phyloP scores from a whole-genome alignment of 441 rosid species.

The Croton setiger region DNA sequence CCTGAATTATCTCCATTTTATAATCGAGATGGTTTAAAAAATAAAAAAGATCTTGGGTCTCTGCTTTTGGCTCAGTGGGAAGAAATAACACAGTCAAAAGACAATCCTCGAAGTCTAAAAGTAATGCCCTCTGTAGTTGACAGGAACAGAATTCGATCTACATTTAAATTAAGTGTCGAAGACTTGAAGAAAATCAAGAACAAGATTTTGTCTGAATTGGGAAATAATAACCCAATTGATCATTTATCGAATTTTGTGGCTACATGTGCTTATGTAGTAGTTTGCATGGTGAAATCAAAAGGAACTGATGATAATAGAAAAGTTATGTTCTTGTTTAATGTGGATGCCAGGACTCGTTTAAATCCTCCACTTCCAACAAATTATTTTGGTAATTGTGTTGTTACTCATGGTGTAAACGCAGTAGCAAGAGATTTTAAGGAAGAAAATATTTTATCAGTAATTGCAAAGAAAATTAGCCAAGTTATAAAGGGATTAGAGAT shows the following conservation, averaged over 20 bases:
- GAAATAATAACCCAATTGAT: neutral
- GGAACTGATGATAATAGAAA: neutral
- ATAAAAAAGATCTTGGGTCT: neutral
- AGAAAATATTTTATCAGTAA: neutral
- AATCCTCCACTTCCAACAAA: conserved; percentile 19
- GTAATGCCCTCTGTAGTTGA: neutral
- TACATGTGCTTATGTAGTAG: conserved; percentile 1
- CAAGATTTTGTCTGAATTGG: conserved; percentile 30
- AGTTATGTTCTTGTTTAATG: neutral
- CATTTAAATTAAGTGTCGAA: conserved; percentile 19
- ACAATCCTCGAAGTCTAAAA: conserved; percentile 7
- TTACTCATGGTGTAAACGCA: neutral
- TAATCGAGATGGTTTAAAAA: conserved; percentile 10
- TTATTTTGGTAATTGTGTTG: conserved; percentile 23
- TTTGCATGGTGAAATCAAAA: conserved; percentile 8
- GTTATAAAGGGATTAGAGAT: conserved; percentile 18
- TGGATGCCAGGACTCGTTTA: conserved; percentile 16
- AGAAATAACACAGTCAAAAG: neutral
- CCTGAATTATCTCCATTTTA: conserved; percentile 15
- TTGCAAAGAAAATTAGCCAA: conserved; percentile 26
- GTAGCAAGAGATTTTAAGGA: neutral
- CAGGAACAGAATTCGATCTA: conserved; percentile 24
- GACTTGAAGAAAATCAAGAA: conserved; percentile 48
- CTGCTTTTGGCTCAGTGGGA: conserved; percentile 8
- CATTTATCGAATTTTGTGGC: conserved; percentile 22